Evolutionary conservation across 805 yeast species (phyloP).

Genomic region (Wickerhamiella lipophila): DNA sequence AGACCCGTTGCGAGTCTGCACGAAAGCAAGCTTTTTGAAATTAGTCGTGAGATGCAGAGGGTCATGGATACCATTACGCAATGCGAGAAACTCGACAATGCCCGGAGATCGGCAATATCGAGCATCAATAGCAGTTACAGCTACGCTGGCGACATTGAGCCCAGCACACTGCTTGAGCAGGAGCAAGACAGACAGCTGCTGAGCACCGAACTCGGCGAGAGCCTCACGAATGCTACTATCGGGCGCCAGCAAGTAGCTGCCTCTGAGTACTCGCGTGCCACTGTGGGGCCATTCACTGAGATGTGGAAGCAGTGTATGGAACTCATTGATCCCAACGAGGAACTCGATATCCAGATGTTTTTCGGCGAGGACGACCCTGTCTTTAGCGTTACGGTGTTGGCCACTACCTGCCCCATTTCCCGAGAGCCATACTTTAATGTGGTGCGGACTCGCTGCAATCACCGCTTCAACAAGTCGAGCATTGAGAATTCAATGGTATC

Average conservation of each 20-base stretch:
- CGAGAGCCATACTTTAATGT: background rate
- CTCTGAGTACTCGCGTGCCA: conserved; percentile 1
- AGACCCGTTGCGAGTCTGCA: background rate
- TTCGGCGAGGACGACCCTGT: conserved; percentile 4
- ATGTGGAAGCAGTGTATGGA: conserved; percentile 3
- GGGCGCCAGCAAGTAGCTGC: background rate
- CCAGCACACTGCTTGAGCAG: background rate
- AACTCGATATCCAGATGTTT: background rate
- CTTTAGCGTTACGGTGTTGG: background rate
- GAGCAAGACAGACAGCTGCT: background rate
- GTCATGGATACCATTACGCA: background rate
- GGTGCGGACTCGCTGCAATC: conserved; percentile 7
- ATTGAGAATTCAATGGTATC: background rate
- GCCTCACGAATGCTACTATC: background rate
- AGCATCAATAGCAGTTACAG: background rate
- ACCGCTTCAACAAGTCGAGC: background rate
- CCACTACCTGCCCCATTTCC: conserved; percentile 1
- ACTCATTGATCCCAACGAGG: conserved; percentile 8
- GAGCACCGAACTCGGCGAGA: background rate
- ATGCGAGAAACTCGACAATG: background rate
- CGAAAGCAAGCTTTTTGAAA: background rate
- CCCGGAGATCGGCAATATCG: background rate
- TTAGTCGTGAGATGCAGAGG: conserved; percentile 5
- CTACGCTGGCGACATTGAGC: background rate
- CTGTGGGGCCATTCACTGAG: background rate